Conservation (phyloP, 108 stramenopile species). For the Fragilariopsis cylindrus region DNA sequence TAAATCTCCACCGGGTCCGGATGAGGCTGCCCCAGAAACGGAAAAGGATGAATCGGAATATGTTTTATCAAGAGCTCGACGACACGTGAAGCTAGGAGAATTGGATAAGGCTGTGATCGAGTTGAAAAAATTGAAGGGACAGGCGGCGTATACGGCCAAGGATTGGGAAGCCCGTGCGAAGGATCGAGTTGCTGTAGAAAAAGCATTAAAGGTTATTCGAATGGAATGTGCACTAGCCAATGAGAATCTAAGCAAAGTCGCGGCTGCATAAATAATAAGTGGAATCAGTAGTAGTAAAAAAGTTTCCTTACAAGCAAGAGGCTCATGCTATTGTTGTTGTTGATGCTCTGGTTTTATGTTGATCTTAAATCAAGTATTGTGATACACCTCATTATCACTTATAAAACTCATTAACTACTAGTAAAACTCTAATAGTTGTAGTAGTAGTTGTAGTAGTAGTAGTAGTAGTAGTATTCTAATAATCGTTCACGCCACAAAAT, state of each 20-base stretch:
- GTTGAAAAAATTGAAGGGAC: constrained; percentile 68
- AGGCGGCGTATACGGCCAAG: constrained; percentile 69
- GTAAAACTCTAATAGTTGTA: too few species aligned
- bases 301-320: too few species aligned
- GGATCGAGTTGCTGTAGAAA: constrained; percentile 76
- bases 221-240: constrained; percentile 83
- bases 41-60: constrained; percentile 62
- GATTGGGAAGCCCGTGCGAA: constrained; percentile 72
- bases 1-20: constrained; percentile 65
- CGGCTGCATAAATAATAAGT: neutral
- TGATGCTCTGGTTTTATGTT: too few species aligned
- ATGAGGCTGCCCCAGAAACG: constrained; percentile 58
- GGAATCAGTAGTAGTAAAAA: too few species aligned
- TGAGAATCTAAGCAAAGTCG: constrained; percentile 44
- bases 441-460: too few species aligned
- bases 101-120: constrained; percentile 69
- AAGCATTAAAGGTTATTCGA: constrained; percentile 80
- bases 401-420: too few species aligned
- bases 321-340: too few species aligned
- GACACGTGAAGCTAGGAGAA: constrained; percentile 74
- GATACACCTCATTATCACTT: too few species aligned
- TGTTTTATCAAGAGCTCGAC: constrained; percentile 63
- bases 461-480: too few species aligned
- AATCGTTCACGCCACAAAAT: too few species aligned
- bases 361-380: too few species aligned